A percentile compares a stretch with the other conserved stretches of the same genome.
phyloP scores from a whole-genome alignment of 768 basidiomycete species.

The Calocybe cyanea region DNA sequence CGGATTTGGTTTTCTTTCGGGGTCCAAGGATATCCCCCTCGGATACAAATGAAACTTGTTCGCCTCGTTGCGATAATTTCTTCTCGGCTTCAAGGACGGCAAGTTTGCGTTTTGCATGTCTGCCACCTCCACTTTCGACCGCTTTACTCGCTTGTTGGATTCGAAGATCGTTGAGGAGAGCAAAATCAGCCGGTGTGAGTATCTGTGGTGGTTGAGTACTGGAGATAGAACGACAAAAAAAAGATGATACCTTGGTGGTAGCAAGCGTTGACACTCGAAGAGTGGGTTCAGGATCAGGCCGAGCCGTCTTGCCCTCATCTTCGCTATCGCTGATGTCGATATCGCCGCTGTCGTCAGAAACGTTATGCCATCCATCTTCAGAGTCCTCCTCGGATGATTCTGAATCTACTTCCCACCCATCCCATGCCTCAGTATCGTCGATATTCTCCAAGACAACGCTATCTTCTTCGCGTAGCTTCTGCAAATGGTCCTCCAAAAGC shows the following conservation, averaged over 20 bases:
- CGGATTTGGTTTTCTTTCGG: slow-evolving; percentile 87
- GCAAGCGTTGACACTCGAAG: slow-evolving; percentile 63
- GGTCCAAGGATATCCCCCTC: slow-evolving; percentile 93
- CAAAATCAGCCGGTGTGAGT: slow-evolving; percentile 95
- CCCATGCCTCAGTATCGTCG: slow-evolving; percentile 72
- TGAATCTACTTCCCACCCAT: slow-evolving; percentile 86
- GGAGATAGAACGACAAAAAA: not conserved
- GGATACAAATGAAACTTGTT: slow-evolving; percentile 64
- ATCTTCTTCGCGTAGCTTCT: slow-evolving; percentile 63
- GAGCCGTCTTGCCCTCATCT: slow-evolving; percentile 62
- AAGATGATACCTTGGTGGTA: slow-evolving; percentile 66
- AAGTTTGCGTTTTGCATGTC: slow-evolving; percentile 85
- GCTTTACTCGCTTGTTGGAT: slow-evolving; percentile 72
- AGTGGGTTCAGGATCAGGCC: slow-evolving; percentile 27
- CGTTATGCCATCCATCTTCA: slow-evolving; percentile 79
- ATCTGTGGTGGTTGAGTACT: slow-evolving; percentile 53
- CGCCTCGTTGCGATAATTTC: slow-evolving; percentile 45
- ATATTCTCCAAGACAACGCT: slow-evolving; percentile 43
- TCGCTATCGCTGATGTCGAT: slow-evolving; percentile 87
- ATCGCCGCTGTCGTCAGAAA: slow-evolving; percentile 65
- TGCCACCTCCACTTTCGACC: slow-evolving; percentile 66
- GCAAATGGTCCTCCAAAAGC: slow-evolving; percentile 87
- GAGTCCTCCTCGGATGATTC: slow-evolving; percentile 55
- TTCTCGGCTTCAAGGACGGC: slow-evolving; percentile 72
- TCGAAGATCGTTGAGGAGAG: slow-evolving; percentile 82